Base-by-base conservation (phyloP, 2,329 filamentous ascomycete species). In the Parascedosporium putredinis region DNA sequence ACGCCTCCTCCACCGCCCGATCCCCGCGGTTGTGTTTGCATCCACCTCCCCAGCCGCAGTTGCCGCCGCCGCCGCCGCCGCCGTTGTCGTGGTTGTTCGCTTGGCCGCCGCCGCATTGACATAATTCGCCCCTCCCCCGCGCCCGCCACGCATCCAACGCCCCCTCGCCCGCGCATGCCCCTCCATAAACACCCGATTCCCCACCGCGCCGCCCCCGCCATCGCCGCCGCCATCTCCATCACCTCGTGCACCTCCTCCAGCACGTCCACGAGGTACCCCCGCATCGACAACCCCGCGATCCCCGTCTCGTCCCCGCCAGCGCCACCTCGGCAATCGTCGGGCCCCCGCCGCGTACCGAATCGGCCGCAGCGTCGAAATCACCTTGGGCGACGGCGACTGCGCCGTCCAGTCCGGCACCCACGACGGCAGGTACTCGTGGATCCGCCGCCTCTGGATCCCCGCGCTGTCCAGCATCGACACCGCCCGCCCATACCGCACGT, bases 341-440 rank as follows among this genome's bases (percentile, higher is more conserved):
- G 16, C 45, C 45, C 18, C 27, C 27, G 3, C 45, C n/a, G 45
- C 23, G 9, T 47, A 47, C 3, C 27, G 45, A 18, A 47, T 27
- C 6, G 27, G 33, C 14, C 45, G 45, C 7, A 47, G 27, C 9
- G 18, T 47, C 8, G 45, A 47, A 12, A 47, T 34, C 8, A 47
- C 33, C 14, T 34, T 47, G 2, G 45, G 45, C 8, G 27, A 31
- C 10, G 33, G 10, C 20, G 27, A 31, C 25, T 47, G 45, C 23
- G 45, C 45, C n/a, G 45, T 34, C 45, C 45, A 47, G 16, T 47
- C 45, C 3, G 45, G 45, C 14, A 47, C 45, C 45, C 45, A 47
- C 2, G 45, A 47, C 2, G 45, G 23, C 7, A 47, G 16, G 24
- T 34, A 34, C 5, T 47, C 45, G 10, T 9, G 27, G 20, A 47